Evolutionary conservation across 2,329 filamentous ascomycete species (phyloP).

Genomic region (Ascomycota sp.): DNA sequence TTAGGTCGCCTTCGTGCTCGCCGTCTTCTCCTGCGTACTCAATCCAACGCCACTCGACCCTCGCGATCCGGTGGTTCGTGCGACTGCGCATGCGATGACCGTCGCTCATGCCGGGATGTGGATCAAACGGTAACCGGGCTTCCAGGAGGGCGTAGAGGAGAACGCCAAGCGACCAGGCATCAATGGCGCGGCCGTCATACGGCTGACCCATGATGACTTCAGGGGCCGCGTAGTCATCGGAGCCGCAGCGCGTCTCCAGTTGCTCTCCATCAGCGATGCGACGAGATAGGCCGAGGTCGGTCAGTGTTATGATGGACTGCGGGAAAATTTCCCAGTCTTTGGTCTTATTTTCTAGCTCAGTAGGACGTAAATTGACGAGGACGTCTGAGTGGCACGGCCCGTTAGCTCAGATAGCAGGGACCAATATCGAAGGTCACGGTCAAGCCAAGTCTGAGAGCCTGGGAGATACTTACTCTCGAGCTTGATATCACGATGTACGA

Average conservation of each 20-base stretch:
- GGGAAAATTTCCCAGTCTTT: constrained; percentile 58
- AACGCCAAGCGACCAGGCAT: constrained; percentile 90
- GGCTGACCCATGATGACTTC: constrained; percentile 90
- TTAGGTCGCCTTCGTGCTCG: constrained; percentile 54
- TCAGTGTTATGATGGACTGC: constrained; percentile 68
- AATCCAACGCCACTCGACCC: constrained; percentile 91
- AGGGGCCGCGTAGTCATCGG: constrained; percentile 90
- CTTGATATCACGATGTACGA: constrained; percentile 95
- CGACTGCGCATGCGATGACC: constrained; percentile 56
- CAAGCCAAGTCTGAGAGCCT: too few species aligned
- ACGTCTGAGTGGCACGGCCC: constrained; percentile 61
- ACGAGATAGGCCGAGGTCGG: constrained; percentile 77
- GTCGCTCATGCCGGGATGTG: constrained; percentile 61
- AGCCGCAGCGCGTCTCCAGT: constrained; percentile 84
- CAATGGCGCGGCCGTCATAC: constrained; percentile 80
- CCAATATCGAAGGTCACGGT: too few species aligned
- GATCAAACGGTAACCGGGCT: constrained; percentile 82
- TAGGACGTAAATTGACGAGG: constrained; percentile 61
- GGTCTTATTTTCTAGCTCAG: constrained; percentile 41
- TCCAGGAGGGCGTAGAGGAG: constrained; percentile 86
- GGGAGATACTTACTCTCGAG: constrained; percentile 63
- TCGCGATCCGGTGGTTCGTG: constrained; percentile 82
- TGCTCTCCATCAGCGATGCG: constrained; percentile 71
- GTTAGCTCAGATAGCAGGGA: too few species aligned
- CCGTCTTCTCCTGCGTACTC: constrained; percentile 67